Evolutionary conservation across 495 filamentous ascomycete species (phyloP), one percentile per base, ranked within the genome.

Genomic region (Trypethelium eluteriae): DNA sequence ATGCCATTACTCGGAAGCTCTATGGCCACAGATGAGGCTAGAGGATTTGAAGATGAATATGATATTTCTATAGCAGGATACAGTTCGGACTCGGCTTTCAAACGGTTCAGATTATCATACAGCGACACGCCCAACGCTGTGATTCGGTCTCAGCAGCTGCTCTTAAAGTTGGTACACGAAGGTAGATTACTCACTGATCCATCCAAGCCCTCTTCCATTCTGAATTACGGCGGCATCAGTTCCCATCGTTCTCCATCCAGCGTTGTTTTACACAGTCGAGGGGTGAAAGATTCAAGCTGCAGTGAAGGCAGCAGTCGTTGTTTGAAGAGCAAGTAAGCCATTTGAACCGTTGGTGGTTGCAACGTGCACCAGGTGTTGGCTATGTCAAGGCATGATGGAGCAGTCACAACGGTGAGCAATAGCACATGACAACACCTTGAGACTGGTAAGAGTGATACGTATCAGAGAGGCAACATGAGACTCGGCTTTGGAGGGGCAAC

Each of bases 91-190:
- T 96, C 88, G 38, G 90, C 87, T 72, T 96, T 96, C 62, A 98
- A 79, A 46, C 89, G 85, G 39, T 86, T 89, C 39, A 98, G 78
- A 66, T 95, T 82, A 72, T 96, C 91, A 76, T 96, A 92, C 47
- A 98, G 81, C 1, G 94, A 96, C 67, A 89, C 87, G 64, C 94
- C 94, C 56, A 98, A 85, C 34, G 86, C 93, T 95, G 64, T 53
- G 10, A 2, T 11, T 25, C 12, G 36, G 6, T 9, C 34, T 6
- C 16, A 16, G 63, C 35, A 67, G 57, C 65, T 36, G 7, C n/a
- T 18, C 49, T 14, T 9, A 25, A 14, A 14, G 49, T 5, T 53
- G 49, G 18, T 5, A 53, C 49, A 14, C 5, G 12, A 53, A n/a
- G 18, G 10, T n/a, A 25, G 12, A 5, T 18, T 11, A 5, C 49